phyloP scores from a whole-genome alignment of 1,139 yeast genomes.

The Nakaseomyces sp. region DNA sequence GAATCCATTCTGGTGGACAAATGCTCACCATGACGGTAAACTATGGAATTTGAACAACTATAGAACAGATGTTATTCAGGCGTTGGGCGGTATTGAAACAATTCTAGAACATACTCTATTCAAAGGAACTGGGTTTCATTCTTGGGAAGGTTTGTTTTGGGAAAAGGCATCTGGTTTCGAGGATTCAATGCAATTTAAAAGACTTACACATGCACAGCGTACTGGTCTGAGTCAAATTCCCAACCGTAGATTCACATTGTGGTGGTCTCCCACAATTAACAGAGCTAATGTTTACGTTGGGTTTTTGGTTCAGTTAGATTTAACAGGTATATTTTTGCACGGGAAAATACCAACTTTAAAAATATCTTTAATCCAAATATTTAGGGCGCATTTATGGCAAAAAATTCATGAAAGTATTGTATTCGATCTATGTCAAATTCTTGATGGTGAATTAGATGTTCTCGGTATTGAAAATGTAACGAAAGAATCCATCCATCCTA shows the following conservation, averaged over 20 bases:
- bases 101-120: constrained; percentile 90
- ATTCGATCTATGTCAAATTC: constrained; percentile 83
- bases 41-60: constrained; percentile 91
- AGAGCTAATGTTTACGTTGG: constrained; percentile 98
- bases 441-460: constrained; percentile 80
- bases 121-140: constrained; percentile 94
- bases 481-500: constrained; percentile 89
- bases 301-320: constrained; percentile 87
- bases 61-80: constrained; percentile 92
- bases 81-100: constrained; percentile 94
- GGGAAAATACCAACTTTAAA: constrained; percentile 97
- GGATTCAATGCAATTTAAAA: constrained; percentile 88
- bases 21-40: constrained; percentile 87
- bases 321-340: constrained; percentile 93
- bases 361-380: constrained; percentile 89
- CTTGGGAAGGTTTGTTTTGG: constrained; percentile 99
- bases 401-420: constrained; percentile 95
- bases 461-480: constrained; percentile 79
- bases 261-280: constrained; percentile 99
- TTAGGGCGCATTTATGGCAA: constrained; percentile 98
- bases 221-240: constrained; percentile 97
- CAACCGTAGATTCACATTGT: constrained; percentile 87
- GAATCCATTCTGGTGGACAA: constrained; percentile 97
- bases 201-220: constrained; percentile 93
- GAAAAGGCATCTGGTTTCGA: constrained; percentile 96